Conservation (phyloP, 2,329 filamentous ascomycete species). For the Hypoxylon sp. region DNA sequence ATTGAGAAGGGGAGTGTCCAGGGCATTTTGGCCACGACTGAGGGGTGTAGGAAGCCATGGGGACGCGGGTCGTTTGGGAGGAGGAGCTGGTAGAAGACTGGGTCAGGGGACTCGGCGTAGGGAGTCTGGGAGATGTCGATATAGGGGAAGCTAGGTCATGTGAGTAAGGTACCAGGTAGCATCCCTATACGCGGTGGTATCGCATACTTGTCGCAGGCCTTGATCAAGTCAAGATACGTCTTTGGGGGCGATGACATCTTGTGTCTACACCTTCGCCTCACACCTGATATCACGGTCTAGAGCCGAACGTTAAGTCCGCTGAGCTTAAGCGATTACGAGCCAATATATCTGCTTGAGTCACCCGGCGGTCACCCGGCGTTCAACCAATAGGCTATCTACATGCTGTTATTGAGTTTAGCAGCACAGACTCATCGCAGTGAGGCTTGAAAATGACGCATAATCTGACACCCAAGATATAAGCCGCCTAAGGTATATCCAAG, state of each 20-base stretch:
- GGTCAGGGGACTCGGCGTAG: conserved; percentile 24
- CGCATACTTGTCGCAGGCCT: conserved; percentile 61
- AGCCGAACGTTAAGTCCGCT: not conserved
- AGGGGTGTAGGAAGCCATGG: conserved; percentile 65
- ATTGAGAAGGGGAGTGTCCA: conserved; percentile 57
- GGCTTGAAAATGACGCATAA: conserved; percentile 26
- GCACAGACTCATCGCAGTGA: not conserved
- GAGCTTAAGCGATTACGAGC: not conserved
- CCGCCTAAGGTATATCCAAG: not conserved
- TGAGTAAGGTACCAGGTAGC: conserved; percentile 32
- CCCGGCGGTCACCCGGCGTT: conserved; percentile 11
- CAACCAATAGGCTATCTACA: conserved; percentile 3
- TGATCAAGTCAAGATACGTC: conserved; percentile 58
- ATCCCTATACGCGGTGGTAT: not conserved
- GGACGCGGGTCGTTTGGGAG: conserved; percentile 62
- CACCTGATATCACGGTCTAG: not conserved
- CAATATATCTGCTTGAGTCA: conserved; percentile 19
- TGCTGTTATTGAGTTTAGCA: not conserved
- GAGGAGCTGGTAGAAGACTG: conserved; percentile 61
- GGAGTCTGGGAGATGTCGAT: conserved; percentile 56
- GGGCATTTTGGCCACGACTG: conserved; percentile 62
- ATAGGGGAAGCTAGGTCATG: conserved; percentile 60
- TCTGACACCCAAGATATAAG: not conserved
- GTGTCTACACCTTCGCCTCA: not conserved
- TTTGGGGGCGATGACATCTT: conserved; percentile 36